Base-by-base conservation (phyloP, 2,329 filamentous ascomycete genomes). In the Claviceps arundinis region DNA sequence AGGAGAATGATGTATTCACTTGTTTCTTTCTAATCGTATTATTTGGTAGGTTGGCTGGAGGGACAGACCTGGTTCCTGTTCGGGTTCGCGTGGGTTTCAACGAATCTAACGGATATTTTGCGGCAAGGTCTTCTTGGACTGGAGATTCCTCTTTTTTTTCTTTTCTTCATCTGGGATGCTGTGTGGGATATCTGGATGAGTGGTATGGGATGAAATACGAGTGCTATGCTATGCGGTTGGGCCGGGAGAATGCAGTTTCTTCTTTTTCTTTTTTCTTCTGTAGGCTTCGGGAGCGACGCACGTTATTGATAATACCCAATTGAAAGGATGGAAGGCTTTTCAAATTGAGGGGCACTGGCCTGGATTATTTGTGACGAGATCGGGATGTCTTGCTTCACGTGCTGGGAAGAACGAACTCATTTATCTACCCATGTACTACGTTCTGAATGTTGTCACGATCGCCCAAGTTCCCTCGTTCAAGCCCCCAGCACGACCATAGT, bases 121-220 rank as follows among this genome's bases (percentile, higher is more conserved):
- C 47, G 43, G 22, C 43, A 37, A 45, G 48, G 30, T 48, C 9
- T 34, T 44, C 45, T 40, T 45, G 48, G 38, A 26, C 24, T n/a
- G 34, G 40, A 9, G 30, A 11, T 34, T 43, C n/a, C 37, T 8
- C 7, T 40, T 40, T 40, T 38, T 38, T 40, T 40, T n/a, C 3
- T 40, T 34, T n/a, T 30, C 9, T 38, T 26, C 34, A 49, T 51
- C 22, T 43, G 49, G 44, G 44, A 45, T 34, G 9, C 3, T 34
- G 9, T 34, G 16, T 41, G 48, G 46, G 38, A 48, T 49, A 48
- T 48, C 49, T 54, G 49, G 40, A 54, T 54, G 44, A 45, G 22
- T 13, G 8, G 49, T 51, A 51, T 51, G 48, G 48, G 45, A 51
- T 48, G 37, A 54, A 48, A 17, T 46, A 51, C 16, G 52, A 48